Evolutionary conservation across 176 grass and related monocot genomes (phyloP), one percentile per base, ranked within the genome.

Genomic region (Juncus effusus): DNA sequence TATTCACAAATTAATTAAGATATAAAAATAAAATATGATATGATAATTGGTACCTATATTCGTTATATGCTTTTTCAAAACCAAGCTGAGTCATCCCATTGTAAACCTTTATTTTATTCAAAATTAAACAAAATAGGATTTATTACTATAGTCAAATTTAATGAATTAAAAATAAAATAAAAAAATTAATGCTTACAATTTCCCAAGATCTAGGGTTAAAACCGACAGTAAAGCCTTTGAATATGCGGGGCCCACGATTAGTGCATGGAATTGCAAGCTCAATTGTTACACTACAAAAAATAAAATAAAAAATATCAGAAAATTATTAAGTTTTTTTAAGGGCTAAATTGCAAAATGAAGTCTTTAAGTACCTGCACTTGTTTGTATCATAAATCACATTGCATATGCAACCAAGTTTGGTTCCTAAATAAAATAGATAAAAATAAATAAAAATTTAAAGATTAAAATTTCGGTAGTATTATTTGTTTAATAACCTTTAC

Each of bases 181-280:
- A 63, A 64, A 54, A 62, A 74, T 12, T 58, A 59, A 52, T 59
- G 13, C 76, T 81, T 86, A 97, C 93, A 81, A 97, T 64, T 84
- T 97, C 93, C 56, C 80, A 86, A 63, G 93, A 86, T 3, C 85
- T 70, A 38, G 93, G 93, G 66, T 97, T 73, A 60, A 97, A 97
- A 38, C 93, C 93, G 51, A 97, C 42, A 42, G 80, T 92, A 61
- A 97, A 97, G 77, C 93, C 93, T 72, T 86, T 77, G 66, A 91
- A 91, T 63, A 92, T 77, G 58, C 78, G 82, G 37, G 85, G 76
- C 39, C 93, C 88, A 72, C 49, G 84, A 80, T 89, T 86, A 67
- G 74, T 15, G 57, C 93, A 97, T 69, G 42, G 77, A 40, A 97
- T 86, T 63, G 93, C 85, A 64, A 97, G 85, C 70, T 92, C 85